Conservation (phyloP, 2,329 filamentous ascomycete species). For the Dryadomyces sulphureus region DNA sequence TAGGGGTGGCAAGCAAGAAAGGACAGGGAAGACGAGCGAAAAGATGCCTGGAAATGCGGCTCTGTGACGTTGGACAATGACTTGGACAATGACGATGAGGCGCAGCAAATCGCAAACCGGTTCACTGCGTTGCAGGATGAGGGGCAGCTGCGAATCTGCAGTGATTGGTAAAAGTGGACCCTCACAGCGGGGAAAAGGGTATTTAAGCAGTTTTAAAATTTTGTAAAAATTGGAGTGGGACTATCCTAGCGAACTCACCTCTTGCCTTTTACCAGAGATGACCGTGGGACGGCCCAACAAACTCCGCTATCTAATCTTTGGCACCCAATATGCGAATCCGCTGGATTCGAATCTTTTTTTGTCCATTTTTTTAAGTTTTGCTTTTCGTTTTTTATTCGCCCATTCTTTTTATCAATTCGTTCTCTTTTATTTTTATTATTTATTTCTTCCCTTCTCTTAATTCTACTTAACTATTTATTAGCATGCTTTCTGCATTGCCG, state of each 20-base stretch:
- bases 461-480: no score
- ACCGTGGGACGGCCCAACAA: slow-evolving; percentile 13
- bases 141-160: not conserved
- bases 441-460: no score
- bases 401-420: no score
- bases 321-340: slow-evolving; percentile 10
- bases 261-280: slow-evolving; percentile 15
- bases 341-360: slow-evolving; percentile 9
- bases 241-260: slow-evolving; percentile 15
- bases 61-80: no score
- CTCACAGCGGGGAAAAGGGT: not conserved
- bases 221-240: slow-evolving; percentile 12
- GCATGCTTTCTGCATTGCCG: no score
- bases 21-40: no score
- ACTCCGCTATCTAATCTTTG: slow-evolving; percentile 14
- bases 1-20: not conserved
- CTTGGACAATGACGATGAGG: not conserved
- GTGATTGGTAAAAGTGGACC: not conserved
- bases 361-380: slow-evolving; percentile 2
- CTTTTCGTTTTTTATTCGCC: not conserved
- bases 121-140: not conserved
- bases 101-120: not conserved
- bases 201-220: slow-evolving; percentile 1
- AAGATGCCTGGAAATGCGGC: no score
- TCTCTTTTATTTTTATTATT: no score